Percentiles rank a stretch among this genome's conserved stretches.
phyloP scores from a whole-genome alignment of 2,329 filamentous ascomycete genomes.

The Epichloe gansuensis region DNA sequence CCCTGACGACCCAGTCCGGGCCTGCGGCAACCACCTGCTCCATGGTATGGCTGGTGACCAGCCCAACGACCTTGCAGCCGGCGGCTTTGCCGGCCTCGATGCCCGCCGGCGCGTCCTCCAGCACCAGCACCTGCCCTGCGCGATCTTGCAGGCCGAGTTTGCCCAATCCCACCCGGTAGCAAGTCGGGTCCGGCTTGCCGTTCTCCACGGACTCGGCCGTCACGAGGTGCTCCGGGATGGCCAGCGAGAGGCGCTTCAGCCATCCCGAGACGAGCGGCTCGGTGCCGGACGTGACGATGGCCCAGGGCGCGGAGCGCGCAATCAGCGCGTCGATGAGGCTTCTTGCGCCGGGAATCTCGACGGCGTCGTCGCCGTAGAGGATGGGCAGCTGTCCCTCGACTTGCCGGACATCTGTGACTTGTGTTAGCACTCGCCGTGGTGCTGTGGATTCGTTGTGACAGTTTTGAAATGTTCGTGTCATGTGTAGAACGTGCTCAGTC shows the following conservation, averaged over 20 bases:
- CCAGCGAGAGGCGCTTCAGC: conserved; percentile 53
- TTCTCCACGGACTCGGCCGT: conserved; percentile 62
- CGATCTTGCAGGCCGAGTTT: conserved; percentile 40
- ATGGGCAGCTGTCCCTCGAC: conserved; percentile 69
- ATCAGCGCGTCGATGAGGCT: conserved; percentile 56
- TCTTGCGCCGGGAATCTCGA: conserved; percentile 76
- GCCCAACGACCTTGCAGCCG: conserved; percentile 71
- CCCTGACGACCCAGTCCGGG: conserved; percentile 79
- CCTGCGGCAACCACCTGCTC: conserved; percentile 59
- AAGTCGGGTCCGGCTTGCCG: conserved; percentile 66
- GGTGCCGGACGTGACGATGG: conserved; percentile 71
- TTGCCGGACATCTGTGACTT: conserved; percentile 53
- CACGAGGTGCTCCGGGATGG: conserved; percentile 52
- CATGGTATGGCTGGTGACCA: conserved; percentile 70
- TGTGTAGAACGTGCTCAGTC: too few relatives aligned
- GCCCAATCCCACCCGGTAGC: conserved; percentile 56
- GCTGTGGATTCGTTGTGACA: not conserved
- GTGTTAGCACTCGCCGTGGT: not conserved
- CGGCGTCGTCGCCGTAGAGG: conserved; percentile 62
- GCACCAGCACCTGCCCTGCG: conserved; percentile 50
- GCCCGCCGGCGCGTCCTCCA: conserved; percentile 83
- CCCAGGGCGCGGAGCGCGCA: conserved; percentile 55
- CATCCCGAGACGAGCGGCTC: conserved; percentile 56
- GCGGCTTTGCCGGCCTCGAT: conserved; percentile 74
- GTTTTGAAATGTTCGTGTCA: not conserved